These are phyloP conservation scores for Stachybotrys chlorohalonatus DNA, from an alignment of 2,329 filamentous ascomycete species.

Conservation along the genomic window DNA sequence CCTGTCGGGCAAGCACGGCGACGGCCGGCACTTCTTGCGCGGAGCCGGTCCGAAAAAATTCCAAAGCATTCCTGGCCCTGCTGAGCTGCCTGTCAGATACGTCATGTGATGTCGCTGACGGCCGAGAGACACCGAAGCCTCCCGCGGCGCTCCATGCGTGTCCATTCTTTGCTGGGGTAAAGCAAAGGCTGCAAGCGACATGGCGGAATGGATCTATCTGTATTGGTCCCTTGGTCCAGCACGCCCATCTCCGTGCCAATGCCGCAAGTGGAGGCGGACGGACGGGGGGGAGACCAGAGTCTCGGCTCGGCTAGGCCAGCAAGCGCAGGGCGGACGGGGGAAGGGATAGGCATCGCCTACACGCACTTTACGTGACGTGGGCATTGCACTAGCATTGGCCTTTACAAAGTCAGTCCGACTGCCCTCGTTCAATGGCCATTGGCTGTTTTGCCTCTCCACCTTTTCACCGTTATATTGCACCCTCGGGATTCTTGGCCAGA, in stretches of 20 bases:
- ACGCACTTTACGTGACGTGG: background rate
- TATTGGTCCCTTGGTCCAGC: background rate
- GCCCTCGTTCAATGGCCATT: background rate
- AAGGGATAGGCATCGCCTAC: background rate
- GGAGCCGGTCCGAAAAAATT: background rate
- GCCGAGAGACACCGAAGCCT: background rate
- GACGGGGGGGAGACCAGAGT: background rate
- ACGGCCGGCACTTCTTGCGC: background rate
- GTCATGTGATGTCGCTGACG: background rate
- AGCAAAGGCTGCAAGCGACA: no score
- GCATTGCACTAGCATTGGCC: background rate
- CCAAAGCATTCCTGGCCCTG: background rate
- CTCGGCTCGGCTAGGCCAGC: background rate
- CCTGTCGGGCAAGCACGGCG: background rate
- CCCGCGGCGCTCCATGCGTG: no score
- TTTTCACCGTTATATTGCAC: background rate
- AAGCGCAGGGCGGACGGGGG: background rate
- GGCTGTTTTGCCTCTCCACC: background rate
- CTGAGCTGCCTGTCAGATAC: background rate
- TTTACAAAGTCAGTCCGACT: background rate
- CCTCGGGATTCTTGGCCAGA: background rate
- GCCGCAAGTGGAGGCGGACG: background rate
- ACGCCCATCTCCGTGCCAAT: background rate
- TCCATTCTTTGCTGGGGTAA: no score
- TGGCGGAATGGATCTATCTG: background rate